A percentile compares a stretch with the other conserved stretches of the same genome.
Evolutionary conservation across 768 basidiomycete species (phyloP).

Genomic region (Podaxis sp.): DNA sequence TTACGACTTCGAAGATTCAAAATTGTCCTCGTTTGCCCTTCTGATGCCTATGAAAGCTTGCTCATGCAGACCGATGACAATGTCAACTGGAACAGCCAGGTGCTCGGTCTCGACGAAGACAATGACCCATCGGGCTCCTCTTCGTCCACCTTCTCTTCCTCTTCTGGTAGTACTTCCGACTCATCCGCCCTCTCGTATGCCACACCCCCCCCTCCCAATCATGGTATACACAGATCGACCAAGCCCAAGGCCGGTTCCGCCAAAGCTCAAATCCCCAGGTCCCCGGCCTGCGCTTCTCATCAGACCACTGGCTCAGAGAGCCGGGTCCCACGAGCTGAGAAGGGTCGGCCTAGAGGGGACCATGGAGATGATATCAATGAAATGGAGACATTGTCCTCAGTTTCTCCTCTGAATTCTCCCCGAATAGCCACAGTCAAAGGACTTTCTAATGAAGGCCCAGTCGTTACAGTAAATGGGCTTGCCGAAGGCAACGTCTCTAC

Average conservation of each 20-base stretch:
- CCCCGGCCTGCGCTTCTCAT: neutral
- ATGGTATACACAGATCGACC: neutral
- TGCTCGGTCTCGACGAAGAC: constrained; percentile 7
- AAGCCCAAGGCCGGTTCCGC: neutral
- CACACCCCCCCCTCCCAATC: neutral
- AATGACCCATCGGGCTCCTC: neutral
- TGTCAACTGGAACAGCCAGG: constrained; percentile 39
- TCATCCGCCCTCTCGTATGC: neutral
- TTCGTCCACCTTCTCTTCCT: neutral
- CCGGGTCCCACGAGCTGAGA: neutral
- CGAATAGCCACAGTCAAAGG: neutral
- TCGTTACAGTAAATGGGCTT: neutral
- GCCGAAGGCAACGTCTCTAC: neutral
- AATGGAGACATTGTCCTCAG: neutral
- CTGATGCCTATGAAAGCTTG: constrained; percentile 43
- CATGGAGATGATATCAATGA: neutral
- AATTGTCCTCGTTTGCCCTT: constrained; percentile 49
- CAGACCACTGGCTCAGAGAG: neutral
- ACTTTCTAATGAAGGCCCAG: neutral
- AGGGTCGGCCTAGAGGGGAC: neutral
- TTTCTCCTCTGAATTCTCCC: neutral
- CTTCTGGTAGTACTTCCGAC: neutral
- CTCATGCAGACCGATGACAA: constrained; percentile 54
- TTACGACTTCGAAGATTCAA: constrained; percentile 53
- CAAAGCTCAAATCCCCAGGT: neutral